Evolutionary conservation across 2,329 filamentous ascomycete genomes (phyloP), one percentile per base, ranked within the genome.

Genomic region (Podosphaera fusca): DNA sequence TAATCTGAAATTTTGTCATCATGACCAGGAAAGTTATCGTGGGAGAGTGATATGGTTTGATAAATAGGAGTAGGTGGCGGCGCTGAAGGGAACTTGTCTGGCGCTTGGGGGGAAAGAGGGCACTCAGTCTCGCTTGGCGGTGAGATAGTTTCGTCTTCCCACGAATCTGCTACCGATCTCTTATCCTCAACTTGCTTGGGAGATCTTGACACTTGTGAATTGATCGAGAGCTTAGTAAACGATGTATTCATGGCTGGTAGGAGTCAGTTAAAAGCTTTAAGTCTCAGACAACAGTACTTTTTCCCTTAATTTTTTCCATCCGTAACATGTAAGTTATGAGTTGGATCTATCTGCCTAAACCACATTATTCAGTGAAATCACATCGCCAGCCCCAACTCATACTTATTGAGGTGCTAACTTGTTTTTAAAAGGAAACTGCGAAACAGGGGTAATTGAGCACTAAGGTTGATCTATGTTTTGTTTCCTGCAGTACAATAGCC

Each of bases 1-100:
- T 40, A 34, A 58, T 50, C 45, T 8, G 21, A 9, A 29, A 36
- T 49, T 36, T 50, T 49, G 9, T 63, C 63, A 57, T 63, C 65
- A 0, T 63, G 64, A 40, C 45, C 61, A 36, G 55, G 57, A 35
- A 64, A 65, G 7, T 30, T 54, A 12, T 62, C 56, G 29, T 59
- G 46, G 9, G 55, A 55, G 31, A 56, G 57, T 21, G 60, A 55
- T n/a, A 58, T 61, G 0, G 70, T 73, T 2, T 80, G 77, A 0
- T 79, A 79, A 62, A 79, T 76, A 9, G 84, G 82, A 0, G 81
- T 86, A 0, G 82, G 80, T 1, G 82, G 82, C 34, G 83, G 83
- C 29, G 81, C 76, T 7, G 67, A 69, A 51, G 74, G 70, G 59
- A 65, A 64, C 57, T 67, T 61, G 53, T 62, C 58, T 36, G 64